A percentile compares a stretch with the other conserved stretches of the same genome.
phyloP scores from a whole-genome alignment of 345 rosid species.

The Aquilaria yunnanensis region DNA sequence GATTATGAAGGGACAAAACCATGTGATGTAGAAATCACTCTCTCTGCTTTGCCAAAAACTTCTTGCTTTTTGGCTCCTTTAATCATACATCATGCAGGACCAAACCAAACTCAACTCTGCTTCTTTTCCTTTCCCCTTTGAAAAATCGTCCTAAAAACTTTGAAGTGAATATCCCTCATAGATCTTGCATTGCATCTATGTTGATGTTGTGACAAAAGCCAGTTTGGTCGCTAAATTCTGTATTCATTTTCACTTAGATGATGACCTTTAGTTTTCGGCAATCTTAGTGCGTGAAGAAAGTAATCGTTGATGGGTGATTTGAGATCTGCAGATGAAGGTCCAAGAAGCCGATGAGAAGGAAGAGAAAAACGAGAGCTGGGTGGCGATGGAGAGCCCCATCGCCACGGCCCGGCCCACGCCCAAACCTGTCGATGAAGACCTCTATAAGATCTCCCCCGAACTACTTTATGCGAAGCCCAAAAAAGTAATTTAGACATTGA shows the following conservation, averaged over 20 bases:
- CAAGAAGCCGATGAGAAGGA: slow-evolving; percentile 16
- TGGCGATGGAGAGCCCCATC: slow-evolving; percentile 16
- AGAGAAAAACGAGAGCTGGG: slow-evolving; percentile 31
- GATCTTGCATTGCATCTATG: too few species aligned
- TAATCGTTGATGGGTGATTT: background rate
- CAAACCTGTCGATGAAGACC: slow-evolving; percentile 86
- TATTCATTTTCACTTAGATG: background rate
- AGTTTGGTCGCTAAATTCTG: too few species aligned
- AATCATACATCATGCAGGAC: too few species aligned
- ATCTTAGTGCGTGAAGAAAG: too few species aligned
- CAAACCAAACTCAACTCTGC: too few species aligned
- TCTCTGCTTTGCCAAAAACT: too few species aligned
- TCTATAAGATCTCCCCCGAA: slow-evolving; percentile 77
- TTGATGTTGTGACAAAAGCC: too few species aligned
- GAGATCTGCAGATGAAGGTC: slow-evolving; percentile 32
- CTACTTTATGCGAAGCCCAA: slow-evolving; percentile 53
- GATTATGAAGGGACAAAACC: background rate
- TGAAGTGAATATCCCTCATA: too few species aligned
- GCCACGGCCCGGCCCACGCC: slow-evolving; percentile 33
- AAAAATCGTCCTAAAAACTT: too few species aligned
- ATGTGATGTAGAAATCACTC: background rate
- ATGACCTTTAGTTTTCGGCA: background rate
- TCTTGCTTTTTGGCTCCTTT: too few species aligned
- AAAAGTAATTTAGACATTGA: slow-evolving; percentile 30
- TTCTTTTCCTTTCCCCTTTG: too few species aligned